Base-by-base conservation (phyloP, 768 basidiomycete species). In the Phanerochaete carnosa region DNA sequence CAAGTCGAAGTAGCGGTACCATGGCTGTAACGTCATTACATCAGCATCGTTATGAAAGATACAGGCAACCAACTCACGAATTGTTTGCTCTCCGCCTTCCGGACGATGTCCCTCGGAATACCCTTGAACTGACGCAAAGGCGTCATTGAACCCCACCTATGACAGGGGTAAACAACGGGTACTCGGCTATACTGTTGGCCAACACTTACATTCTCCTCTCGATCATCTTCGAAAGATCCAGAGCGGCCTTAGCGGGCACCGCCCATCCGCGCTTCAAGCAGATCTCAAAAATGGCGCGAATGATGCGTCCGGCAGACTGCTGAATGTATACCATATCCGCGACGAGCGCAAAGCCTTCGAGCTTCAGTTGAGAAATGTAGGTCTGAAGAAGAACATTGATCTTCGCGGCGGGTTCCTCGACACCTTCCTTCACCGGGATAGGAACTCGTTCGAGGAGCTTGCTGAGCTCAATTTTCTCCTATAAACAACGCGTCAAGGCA, bases 181-280 rank as follows among this genome's bases (percentile, higher is more conserved):
- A 45, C 11, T 1, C 39, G 33, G 8, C 33, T 35, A 35, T 15
- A 75, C 86, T 45, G 88, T n/a, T 7, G 39, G 19, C 11, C 11
- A 19, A 19, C 8, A 43, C 39, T 43, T 43, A 43, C 92, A 94
- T 92, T 58, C 88, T 76, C 66, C 88, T 86, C 69, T 94, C 93
- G 0, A 93, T 90, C 94, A 96, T 96, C 77, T 98, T 98, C 79
- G 95, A 98, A 59, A 99, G 75, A 62, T 94, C 90, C 29, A 98
- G 81, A 3, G 94, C 94, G 7, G 92, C 89, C 66, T 93, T 88
- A 0, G 96, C 94, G 0, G 95, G 94, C 0, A 90, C 82, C 1
- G 97, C 94, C 97, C 97, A 99, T n/a, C 95, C 95, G 45, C 95
- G 88, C 76, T 96, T 97, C 61, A 98, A 77, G 71, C 95, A 98